phyloP scores from a whole-genome alignment of 495 filamentous ascomycete genomes.

The Penicillium nucicola region DNA sequence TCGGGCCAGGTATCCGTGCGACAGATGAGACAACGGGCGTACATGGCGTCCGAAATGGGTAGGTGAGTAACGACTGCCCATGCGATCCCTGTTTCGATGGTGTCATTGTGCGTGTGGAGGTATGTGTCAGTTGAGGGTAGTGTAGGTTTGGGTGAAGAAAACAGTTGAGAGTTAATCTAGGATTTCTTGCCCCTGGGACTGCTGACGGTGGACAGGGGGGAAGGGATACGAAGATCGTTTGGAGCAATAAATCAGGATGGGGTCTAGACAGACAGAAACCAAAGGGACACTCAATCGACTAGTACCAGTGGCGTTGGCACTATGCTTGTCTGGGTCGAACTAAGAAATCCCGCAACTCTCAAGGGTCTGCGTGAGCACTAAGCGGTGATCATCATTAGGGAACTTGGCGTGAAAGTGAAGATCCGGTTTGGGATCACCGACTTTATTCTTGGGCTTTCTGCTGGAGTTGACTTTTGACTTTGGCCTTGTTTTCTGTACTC shows the following conservation, averaged over 20 bases:
- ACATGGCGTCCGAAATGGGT: not conserved
- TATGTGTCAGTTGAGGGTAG: not conserved
- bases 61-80: not conserved
- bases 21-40: conserved; percentile 4
- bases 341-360: conserved; percentile 11
- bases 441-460: not conserved
- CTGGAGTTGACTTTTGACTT: too few species aligned
- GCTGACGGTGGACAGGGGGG: too few species aligned
- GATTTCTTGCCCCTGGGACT: too few species aligned
- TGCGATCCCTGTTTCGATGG: too few species aligned
- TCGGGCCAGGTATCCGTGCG: conserved; percentile 15
- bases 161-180: not conserved
- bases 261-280: not conserved
- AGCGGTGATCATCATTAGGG: conserved; percentile 5
- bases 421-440: conserved; percentile 7
- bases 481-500: too few species aligned
- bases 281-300: not conserved
- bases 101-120: not conserved
- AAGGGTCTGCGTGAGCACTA: conserved; percentile 1
- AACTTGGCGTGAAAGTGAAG: not conserved
- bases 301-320: conserved; percentile 3
- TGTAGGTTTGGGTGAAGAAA: not conserved
- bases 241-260: too few species aligned
- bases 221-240: conserved; percentile 2
- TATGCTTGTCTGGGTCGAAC: not conserved